Evolutionary conservation across 345 rosid genomes (phyloP).

Genomic region (Pistacia integerrima): DNA sequence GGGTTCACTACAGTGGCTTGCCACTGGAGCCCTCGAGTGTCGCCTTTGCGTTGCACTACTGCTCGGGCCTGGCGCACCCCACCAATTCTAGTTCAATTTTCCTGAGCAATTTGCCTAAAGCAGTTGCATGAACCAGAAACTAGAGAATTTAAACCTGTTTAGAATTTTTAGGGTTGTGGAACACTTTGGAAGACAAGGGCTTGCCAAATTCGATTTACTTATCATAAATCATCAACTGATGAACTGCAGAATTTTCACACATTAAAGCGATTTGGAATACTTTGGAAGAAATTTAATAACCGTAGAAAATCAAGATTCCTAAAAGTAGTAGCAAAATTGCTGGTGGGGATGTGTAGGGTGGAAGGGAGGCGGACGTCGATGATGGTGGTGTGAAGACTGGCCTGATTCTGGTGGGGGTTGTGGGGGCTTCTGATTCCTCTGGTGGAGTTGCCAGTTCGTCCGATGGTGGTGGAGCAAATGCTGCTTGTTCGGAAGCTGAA

Average conservation of each 20-base stretch:
- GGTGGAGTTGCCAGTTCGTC: conserved; percentile 38
- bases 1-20: neutral
- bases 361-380: conserved; percentile 16
- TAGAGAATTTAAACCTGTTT: too few species aligned
- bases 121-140: too few species aligned
- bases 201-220: too few species aligned
- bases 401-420: conserved; percentile 31
- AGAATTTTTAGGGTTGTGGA: too few species aligned
- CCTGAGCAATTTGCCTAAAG: too few species aligned
- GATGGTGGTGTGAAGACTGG: conserved; percentile 39
- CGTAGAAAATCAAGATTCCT: neutral
- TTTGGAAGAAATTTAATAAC: neutral
- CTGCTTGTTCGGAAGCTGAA: conserved; percentile 42
- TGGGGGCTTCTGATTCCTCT: conserved; percentile 25
- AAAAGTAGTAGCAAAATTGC: neutral
- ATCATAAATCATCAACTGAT: too few species aligned
- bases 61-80: conserved; percentile 11
- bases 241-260: neutral
- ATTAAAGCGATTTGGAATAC: too few species aligned
- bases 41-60: neutral
- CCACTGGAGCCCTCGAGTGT: neutral
- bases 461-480: conserved; percentile 33
- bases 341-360: neutral
- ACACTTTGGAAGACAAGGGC: too few species aligned
- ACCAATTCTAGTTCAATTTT: neutral